Evolutionary conservation across 176 grass and related monocot genomes (phyloP), one percentile per base, ranked within the genome.

Genomic region (Eremochloa ophiuroides): DNA sequence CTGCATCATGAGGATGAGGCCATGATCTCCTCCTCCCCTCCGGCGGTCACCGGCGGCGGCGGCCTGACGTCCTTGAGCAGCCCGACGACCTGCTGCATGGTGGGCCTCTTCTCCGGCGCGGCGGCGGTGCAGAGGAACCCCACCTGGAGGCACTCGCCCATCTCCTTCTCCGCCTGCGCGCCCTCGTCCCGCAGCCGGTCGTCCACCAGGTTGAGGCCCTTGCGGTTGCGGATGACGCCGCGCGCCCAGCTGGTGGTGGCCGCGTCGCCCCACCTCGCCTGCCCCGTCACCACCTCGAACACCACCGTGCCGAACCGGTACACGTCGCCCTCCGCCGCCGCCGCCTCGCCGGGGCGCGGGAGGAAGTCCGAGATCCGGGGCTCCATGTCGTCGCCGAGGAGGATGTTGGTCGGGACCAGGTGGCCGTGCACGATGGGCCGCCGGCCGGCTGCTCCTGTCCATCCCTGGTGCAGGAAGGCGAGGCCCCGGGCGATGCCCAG

Each of bases 31-130:
- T n/a, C n/a, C n/a, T n/a, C n/a, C n/a, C n/a, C n/a, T n/a, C n/a
- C 6, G 0, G 28, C 31, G 10, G 12, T 0, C 14, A 8, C 46
- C 5, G 15, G 2, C 14, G 26, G 7, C 14, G 56, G 17, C 5
- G 85, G 71, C 50, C 78, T 82, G 80, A 97, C 44, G 67, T 97
- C 94, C 82, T 97, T 97, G 58, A 97, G 88, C 40, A 94, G 84
- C 3, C 91, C 94, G 2, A 97, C 89, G 12, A 92, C 94, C 78
- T 97, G 94, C 78, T 97, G 91, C 89, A 97, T 97, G 26, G 87
- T 76, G 15, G 94, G 94, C 16, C 94, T 75, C 87, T 92, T 97
- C 75, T 97, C 89, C 2, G 82, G 87, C 23, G 78, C 23, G 66
- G 63, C 42, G 0, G 94, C 87, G 12, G 94, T 94, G 82, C 94